Evolutionary conservation across 495 filamentous ascomycete species (phyloP), one percentile per base, ranked within the genome.

Genomic region (Opeltia flavorubescens): DNA sequence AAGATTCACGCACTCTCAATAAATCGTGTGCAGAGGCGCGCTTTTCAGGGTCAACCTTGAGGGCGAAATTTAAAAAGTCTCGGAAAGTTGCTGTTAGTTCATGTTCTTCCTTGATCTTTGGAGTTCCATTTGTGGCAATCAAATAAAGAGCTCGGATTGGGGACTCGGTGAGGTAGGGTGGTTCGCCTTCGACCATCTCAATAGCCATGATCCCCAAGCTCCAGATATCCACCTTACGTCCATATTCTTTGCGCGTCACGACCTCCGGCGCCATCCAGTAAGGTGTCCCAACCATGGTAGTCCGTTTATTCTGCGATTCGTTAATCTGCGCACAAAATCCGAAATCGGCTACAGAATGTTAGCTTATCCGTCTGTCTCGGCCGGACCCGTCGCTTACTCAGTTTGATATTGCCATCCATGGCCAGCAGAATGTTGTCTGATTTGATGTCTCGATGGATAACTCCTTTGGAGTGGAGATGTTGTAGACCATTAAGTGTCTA

Each of bases 261-360:
- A 98, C 89, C 62, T 98, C 91, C 3, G 91, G 91, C 3, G 91
- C 91, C 91, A 98, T 98, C 91, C 91, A 98, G 61, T 98, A 98
- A 2, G 91, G 91, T 18, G 91, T 98, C 20, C 91, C 91, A 46
- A 98, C 91, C 91, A 98, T 98, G 4, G 91, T 98, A 21, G 91
- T 96, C 28, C 91, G 83, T 72, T 96, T 96, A 63, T 85, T 89
- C 38, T 95, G 88, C 34, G 84, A 80, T 55, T 96, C 89, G 61
- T 95, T 95, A 69, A 98, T 95, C 65, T 95, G 89, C 13, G 91
- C 91, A 65, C 91, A 96, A 68, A 98, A 98, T 18, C 91, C 91
- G 60, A 98, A 98, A 71, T 98, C 91, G 59, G 91, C 89, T 94
- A 51, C 20, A 47, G 28, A 25, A 24, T 12, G 49, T 77, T 60